A percentile compares a stretch with the other conserved stretches of the same genome.
These are phyloP conservation scores for Suhomyces anneliseae DNA, from an alignment of 1,139 yeast species.

Conservation along the genomic window DNA sequence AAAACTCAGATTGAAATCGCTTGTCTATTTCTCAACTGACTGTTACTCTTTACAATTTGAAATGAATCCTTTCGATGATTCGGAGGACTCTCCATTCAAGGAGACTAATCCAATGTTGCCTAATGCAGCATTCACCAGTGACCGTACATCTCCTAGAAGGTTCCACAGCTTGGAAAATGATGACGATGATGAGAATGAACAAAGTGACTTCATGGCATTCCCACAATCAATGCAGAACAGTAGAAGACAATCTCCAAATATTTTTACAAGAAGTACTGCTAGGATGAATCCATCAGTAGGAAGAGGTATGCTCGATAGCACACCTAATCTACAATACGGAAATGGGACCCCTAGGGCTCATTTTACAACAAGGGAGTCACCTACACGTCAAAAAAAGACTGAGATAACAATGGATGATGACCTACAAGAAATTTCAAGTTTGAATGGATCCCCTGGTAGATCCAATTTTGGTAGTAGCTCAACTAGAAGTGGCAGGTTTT, in stretches of 20 bases:
- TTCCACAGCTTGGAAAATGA: slow-evolving; percentile 26
- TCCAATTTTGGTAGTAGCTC: slow-evolving; percentile 32
- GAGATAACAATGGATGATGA: slow-evolving; percentile 48
- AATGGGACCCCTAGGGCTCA: slow-evolving; percentile 50
- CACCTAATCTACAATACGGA: slow-evolving; percentile 27
- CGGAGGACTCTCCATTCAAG: slow-evolving; percentile 32
- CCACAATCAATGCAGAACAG: slow-evolving; percentile 28
- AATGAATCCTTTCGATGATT: slow-evolving; percentile 40
- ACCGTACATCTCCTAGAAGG: slow-evolving; percentile 40
- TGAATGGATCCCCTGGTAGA: slow-evolving; percentile 37
- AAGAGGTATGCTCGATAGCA: slow-evolving; percentile 18
- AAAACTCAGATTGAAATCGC: not conserved
- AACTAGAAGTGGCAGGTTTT: slow-evolving; percentile 46
- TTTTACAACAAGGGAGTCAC: slow-evolving; percentile 65
- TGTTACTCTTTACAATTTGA: too few relatives aligned
- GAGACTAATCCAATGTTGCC: slow-evolving; percentile 37
- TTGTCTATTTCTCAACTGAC: not conserved
- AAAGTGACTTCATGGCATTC: slow-evolving; percentile 29
- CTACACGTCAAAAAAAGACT: slow-evolving; percentile 54
- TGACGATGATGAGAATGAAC: slow-evolving; percentile 21
- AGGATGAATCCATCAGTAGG: slow-evolving; percentile 45
- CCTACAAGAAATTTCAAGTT: slow-evolving; percentile 16
- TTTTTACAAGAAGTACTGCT: slow-evolving; percentile 49
- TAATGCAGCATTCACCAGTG: slow-evolving; percentile 42
- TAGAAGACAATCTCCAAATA: slow-evolving; percentile 44